Evolutionary conservation across 495 filamentous ascomycete species (phyloP), one percentile per base, ranked within the genome.

Genomic region (Talaromyces ruber): DNA sequence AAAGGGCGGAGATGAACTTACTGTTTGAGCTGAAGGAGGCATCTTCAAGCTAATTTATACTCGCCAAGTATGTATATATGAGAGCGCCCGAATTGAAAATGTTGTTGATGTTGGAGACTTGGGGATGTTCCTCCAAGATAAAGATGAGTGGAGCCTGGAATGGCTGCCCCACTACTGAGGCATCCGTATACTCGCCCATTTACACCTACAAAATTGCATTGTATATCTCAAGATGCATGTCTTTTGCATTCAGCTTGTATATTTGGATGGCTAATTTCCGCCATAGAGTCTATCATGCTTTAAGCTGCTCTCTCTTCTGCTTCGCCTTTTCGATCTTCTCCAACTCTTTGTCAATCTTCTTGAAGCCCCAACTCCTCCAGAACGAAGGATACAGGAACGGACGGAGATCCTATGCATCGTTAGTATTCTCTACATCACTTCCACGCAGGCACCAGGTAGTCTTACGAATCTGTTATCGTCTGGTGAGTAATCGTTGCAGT

Each of bases 401-500:
- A 9, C 61, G 61, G 0, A 62, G 53, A 18, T 62, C 61, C 39
- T 53, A 32, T n/a, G 1, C 30, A 34, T 7, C 2, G 16, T 58
- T 52, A 60, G 25, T 7, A 51, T 60, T 26, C 9, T 16, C 25
- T 16, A 43, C 2, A 12, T 24, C 16, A 37, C 39, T n/a, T 2
- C 4, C 37, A 12, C 3, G 8, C 1, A 2, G 39, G 8, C 6
- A 1, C 16, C 2, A 21, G 7, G 53, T 12, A 1, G 24, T 14
- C 58, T 45, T 52, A 60, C 58, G 26, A 53, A 61, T 61, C 87
- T 71, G 66, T 90, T 88, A 70, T 90, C 87, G 55, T 89, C 87
- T 2, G 83, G 83, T 21, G 72, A 78, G 66, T 86, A 86, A 22
- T 76, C 67, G 61, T 84, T 79, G 0, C 76, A 74, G 67, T 85